Base-by-base conservation (phyloP, 345 rosid species). In the Populus pruinosa region DNA sequence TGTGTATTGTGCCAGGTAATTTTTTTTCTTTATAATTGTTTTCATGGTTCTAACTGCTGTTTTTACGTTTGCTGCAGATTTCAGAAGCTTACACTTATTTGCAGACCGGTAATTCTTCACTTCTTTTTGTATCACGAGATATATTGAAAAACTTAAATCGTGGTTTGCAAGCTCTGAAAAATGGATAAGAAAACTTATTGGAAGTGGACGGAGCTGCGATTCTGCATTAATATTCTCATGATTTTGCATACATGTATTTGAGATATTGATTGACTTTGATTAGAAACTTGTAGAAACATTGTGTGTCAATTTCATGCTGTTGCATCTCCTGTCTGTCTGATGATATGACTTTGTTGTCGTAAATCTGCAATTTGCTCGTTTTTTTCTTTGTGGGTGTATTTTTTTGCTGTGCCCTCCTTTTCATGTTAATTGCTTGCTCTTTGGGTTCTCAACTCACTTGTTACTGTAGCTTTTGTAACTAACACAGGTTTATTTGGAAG, bases 1-100 rank as follows among this genome's bases (percentile, higher is more conserved):
- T 70, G 14, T 63, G 61, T 18, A 23, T 27, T 25, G 27, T 61
- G 27, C 65, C 41, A 31, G 44, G n/a, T 31, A 21, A 29, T 20
- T 0, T 31, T 21, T 43, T 27, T 65, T 2, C 29, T 44, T 4
- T 4, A 17, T 47, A 18, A 47, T 74, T 16, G 21, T 2, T 59
- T 21, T n/a, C 18, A 27, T n/a, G 23, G 36, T 50, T 64, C 73
- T 79, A 29, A 69, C 69, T 21, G 53, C 66, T 64, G 31, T 68
- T 33, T 84, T 23, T 84, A 75, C 49, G 13, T 78, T 81, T 83
- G 36, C 41, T 82, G 77, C 94, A 92, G 97, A 85, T 92, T 78
- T 85, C 94, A 6, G 90, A 91, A 85, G 96, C 95, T 70, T 91
- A 86, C 81, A 71, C 86, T 76, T 87, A 77, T 76, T 81, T 92